phyloP scores from a whole-genome alignment of 1,284 basidiomycete species.

The Pholiota adiposa region DNA sequence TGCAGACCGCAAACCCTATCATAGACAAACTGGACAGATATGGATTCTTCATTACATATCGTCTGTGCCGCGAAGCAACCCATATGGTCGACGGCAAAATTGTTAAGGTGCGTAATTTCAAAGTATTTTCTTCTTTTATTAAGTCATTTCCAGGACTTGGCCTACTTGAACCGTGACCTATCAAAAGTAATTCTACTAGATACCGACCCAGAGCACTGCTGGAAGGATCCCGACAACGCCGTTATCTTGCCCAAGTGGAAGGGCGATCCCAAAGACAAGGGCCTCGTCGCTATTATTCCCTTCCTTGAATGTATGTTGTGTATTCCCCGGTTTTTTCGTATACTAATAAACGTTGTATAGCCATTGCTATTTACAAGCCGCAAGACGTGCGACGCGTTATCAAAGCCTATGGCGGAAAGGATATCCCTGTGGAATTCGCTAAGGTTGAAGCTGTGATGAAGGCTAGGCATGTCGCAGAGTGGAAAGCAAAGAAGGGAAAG shows the following conservation, averaged over 20 bases:
- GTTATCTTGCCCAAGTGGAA: constrained; percentile 89
- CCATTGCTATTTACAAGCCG: constrained; percentile 86
- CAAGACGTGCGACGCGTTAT: constrained; percentile 88
- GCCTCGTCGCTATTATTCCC: constrained; percentile 90
- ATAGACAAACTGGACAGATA: constrained; percentile 96
- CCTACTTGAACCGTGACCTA: constrained; percentile 92
- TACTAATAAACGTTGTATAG: constrained; percentile 43
- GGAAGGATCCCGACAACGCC: constrained; percentile 85
- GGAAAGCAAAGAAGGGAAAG: constrained; percentile 64
- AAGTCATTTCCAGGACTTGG: constrained; percentile 68
- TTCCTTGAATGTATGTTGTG: constrained; percentile 90
- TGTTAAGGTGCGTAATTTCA: constrained; percentile 65
- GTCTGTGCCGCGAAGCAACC: constrained; percentile 90
- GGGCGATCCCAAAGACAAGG: constrained; percentile 78
- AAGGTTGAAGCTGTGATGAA: constrained; percentile 86
- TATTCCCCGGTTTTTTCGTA: not conserved
- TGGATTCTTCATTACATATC: constrained; percentile 87
- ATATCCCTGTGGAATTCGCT: constrained; percentile 90
- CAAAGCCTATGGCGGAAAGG: constrained; percentile 83
- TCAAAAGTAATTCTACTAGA: constrained; percentile 92
- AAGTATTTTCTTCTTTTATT: not conserved
- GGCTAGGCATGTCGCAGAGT: constrained; percentile 79
- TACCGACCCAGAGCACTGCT: constrained; percentile 78
- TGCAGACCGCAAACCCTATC: constrained; percentile 86
- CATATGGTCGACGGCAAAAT: constrained; percentile 78